A percentile compares a stretch with the other conserved stretches of the same genome.
Evolutionary conservation across 176 grass and related monocot genomes (phyloP).

Genomic region (Thalia dealbata): DNA sequence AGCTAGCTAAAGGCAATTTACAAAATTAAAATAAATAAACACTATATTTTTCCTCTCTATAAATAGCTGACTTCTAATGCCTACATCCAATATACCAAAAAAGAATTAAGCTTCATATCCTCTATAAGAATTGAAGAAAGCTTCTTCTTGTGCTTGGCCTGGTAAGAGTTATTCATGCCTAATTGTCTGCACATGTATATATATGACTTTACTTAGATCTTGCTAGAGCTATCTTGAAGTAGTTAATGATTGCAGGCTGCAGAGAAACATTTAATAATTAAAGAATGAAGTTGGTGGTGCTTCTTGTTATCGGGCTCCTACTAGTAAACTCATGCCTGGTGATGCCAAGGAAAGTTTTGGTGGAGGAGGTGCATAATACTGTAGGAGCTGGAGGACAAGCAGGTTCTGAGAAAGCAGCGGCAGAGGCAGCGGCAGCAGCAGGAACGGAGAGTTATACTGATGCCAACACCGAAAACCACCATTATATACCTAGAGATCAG

Average conservation of each 20-base stretch:
- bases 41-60: neutral
- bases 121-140: neutral
- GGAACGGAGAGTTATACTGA: neutral
- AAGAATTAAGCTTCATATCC: neutral
- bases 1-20: neutral
- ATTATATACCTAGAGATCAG: constrained; percentile 21
- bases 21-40: neutral
- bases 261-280: neutral
- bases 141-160: neutral
- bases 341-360: constrained; percentile 4
- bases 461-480: neutral
- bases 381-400: neutral
- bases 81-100: neutral
- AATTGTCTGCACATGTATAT: too few species aligned
- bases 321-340: neutral
- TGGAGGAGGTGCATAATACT: neutral
- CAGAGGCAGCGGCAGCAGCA: neutral
- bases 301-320: neutral
- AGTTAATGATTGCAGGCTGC: neutral
- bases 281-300: neutral
- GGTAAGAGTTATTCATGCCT: neutral
- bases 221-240: too few species aligned
- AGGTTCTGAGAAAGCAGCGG: neutral
- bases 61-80: neutral
- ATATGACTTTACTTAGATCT: too few species aligned